A percentile compares a stretch with the other conserved stretches of the same genome.
These are phyloP conservation scores for Gillenia trifoliata DNA, from an alignment of 306 rosid species.

Conservation along the genomic window DNA sequence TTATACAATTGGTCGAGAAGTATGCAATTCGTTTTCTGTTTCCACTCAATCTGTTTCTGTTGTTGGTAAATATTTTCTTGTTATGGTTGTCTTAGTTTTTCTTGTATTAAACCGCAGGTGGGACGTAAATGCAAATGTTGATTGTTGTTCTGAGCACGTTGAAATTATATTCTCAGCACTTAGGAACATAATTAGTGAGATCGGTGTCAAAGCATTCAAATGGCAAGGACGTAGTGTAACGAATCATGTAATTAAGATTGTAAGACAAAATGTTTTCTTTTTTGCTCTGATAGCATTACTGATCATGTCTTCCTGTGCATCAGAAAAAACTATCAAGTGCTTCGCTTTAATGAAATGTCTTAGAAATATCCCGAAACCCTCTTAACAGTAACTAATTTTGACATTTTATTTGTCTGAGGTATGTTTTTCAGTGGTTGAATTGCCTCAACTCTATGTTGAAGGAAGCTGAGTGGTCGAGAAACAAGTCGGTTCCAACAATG, in stretches of 20 bases:
- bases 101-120: conserved; percentile 50
- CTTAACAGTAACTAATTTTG: not conserved
- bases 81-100: not conserved
- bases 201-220: conserved; percentile 48
- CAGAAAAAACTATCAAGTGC: not conserved
- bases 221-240: conserved; percentile 55
- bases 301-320: too few relatives aligned
- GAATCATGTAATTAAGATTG: conserved; percentile 49
- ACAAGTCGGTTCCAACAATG: conserved; percentile 49
- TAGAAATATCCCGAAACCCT: not conserved
- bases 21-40: conserved; percentile 28
- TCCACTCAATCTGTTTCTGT: not conserved
- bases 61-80: not conserved
- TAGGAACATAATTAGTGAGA: conserved; percentile 52
- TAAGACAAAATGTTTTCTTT: conserved; percentile 16
- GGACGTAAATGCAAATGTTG: conserved; percentile 50
- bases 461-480: conserved; percentile 66
- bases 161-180: conserved; percentile 65
- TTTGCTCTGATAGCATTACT: too few relatives aligned
- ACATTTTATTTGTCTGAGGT: not conserved
- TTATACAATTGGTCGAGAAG: conserved; percentile 66
- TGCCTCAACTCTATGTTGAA: conserved; percentile 58
- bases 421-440: conserved; percentile 60
- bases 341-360: not conserved
- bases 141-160: conserved; percentile 63